Base-by-base conservation (phyloP, 345 rosid genomes). In the Laguncularia racemosa region DNA sequence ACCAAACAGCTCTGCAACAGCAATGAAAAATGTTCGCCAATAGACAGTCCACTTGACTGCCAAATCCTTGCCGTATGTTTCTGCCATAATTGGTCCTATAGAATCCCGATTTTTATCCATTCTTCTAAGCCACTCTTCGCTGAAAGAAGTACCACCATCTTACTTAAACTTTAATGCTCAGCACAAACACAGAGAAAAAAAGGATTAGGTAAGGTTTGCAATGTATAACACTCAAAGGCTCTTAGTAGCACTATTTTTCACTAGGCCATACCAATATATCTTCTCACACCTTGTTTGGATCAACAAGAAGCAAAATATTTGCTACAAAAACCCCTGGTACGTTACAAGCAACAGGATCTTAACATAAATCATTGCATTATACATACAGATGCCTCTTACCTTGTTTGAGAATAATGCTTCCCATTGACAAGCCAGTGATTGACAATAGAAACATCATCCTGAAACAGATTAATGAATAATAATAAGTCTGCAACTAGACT, bases 71-170 rank as follows among this genome's bases (percentile, higher is more conserved):
- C 96, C 96, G 54, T 86, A 86, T 19, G 91, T 84, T 44, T 78
- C 67, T 69, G 79, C 89, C 90, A 88, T 86, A 68, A 89, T 81
- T 50, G 83, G 74, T 64, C 73, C 81, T 12, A 84, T 63, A 48
- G 80, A 57, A 59, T 40, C 75, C 66, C 44, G 13, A 73, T 76
- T 80, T 65, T 53, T 52, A 66, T 92, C 98, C 95, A 84, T 92
- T 72, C 89, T 83, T 63, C 79, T 89, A 20, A 84, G 93, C 91
- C 88, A 86, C 63, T 84, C 96, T 75, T 83, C 93, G 61, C 95
- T 86, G 78, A 56, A 76, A 28, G 15, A 48, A 11, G 38, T 38
- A 40, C 40, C 40, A 33, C 40, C 6, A 26, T 26, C 40, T 33
- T 51, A n/a, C 18, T 20, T 3, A 33, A 56, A 12, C 1, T 53